Base-by-base conservation (phyloP, 2,329 filamentous ascomycete species). In the Sporothrix phasma region DNA sequence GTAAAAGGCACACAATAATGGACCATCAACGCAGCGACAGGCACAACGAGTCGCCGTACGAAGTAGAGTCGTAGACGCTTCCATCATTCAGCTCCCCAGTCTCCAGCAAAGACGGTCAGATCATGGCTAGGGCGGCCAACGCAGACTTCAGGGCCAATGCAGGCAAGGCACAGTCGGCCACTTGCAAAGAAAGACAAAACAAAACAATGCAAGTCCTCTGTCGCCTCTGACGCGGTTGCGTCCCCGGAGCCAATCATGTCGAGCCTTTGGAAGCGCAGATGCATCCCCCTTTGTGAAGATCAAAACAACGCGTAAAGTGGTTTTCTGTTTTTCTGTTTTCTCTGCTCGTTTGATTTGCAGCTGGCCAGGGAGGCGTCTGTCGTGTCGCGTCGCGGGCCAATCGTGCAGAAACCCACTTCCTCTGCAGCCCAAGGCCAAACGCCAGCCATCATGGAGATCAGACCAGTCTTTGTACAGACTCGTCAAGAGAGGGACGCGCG, bases 291-390 rank as follows among this genome's bases (percentile, higher is more conserved):
- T n/a, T n/a, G n/a, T 24, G 51, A 24, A 43, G 45, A 61, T 45
- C 61, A 66, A 61, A 64, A 66, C 60, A 67, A 67, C 65, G 66
- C 66, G 66, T 66, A 67, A 67, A 68, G 66, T 66, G 65, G 65
- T 45, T 61, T 59, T n/a, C n/a, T 46, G 19, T 11, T 34, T 11
- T n/a, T n/a, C n/a, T n/a, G n/a, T n/a, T n/a, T n/a, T n/a, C n/a
- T n/a, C n/a, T n/a, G n/a, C n/a, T n/a, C n/a, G n/a, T n/a, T n/a
- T n/a, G n/a, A n/a, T n/a, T n/a, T n/a, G n/a, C n/a, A n/a, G n/a
- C n/a, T n/a, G n/a, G n/a, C 46, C 39, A 24, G 34, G 37, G 22
- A 51, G 10, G 19, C 15, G 17, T 17, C 1, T 37, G 24, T 6
- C 53, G 17, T 37, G 41, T 56, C 66, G 61, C 61, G 66, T 61